Evolutionary conservation across 163 green algal genomes (phyloP).

Genomic region (Chlamydomonas reinhardtii): DNA sequence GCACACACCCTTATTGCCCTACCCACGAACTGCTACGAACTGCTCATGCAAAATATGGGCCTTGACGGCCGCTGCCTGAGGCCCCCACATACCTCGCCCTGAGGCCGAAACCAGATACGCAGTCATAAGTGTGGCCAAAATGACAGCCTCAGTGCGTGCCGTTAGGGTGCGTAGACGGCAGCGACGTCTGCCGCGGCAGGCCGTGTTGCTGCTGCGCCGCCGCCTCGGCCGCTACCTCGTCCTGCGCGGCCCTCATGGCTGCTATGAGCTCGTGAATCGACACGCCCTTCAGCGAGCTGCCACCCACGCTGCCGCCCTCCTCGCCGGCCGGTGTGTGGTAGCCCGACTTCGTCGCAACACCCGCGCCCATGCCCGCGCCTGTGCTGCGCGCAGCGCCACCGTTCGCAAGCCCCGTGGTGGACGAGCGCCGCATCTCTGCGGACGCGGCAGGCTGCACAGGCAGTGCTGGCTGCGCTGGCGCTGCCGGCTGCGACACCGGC

Average conservation of each 20-base stretch:
- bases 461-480: not conserved
- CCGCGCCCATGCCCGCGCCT: too few species aligned
- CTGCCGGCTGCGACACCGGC: not conserved
- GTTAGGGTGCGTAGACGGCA: slow-evolving; percentile 3
- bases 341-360: not conserved
- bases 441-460: not conserved
- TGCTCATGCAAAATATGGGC: too few species aligned
- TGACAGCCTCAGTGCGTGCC: not conserved
- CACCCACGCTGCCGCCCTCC: not conserved
- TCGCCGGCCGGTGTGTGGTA: slow-evolving; percentile 37
- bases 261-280: slow-evolving; percentile 50
- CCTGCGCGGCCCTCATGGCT: slow-evolving; percentile 43
- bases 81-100: too few species aligned
- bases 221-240: slow-evolving; percentile 23
- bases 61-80: too few species aligned
- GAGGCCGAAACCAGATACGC: too few species aligned
- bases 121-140: too few species aligned
- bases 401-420: not conserved
- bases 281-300: slow-evolving; percentile 6
- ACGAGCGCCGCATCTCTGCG: not conserved
- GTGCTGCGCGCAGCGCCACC: not conserved
- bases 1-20: too few species aligned
- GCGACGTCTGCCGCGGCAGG: not conserved
- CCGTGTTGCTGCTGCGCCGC: not conserved
- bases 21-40: too few species aligned